Percentiles rank a stretch among this genome's conserved stretches.
Conservation (phyloP, 192 early-diverging fungal genomes). For the Coemansia sp. region DNA sequence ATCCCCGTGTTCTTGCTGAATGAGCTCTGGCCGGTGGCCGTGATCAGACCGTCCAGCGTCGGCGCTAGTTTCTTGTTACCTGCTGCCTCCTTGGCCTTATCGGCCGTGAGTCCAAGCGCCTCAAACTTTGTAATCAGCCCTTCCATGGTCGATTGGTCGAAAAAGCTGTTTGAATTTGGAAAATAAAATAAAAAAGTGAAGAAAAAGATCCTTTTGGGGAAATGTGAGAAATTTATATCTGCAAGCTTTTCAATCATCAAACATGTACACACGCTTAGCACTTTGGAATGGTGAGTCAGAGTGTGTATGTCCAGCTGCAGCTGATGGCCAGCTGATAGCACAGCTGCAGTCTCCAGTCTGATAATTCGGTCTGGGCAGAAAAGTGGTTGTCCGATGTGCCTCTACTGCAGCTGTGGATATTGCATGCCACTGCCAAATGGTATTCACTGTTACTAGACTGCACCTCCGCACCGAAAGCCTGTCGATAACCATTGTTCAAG, state of each 20-base stretch:
- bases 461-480: background rate
- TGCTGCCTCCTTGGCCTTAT: conserved; percentile 92
- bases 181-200: background rate
- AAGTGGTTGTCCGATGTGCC: background rate
- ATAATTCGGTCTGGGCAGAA: background rate
- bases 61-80: conserved; percentile 95
- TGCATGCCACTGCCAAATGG: conserved; percentile 6
- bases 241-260: background rate
- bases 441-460: conserved; percentile 10
- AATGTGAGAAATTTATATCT: background rate
- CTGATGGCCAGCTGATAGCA: background rate
- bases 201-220: background rate
- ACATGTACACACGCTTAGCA: background rate
- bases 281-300: conserved; percentile 2
- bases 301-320: background rate
- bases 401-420: background rate
- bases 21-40: conserved; percentile 62
- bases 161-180: background rate
- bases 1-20: conserved; percentile 74
- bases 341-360: background rate
- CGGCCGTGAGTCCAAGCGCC: conserved; percentile 83
- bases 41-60: conserved; percentile 69
- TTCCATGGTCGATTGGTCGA: conserved; percentile 28
- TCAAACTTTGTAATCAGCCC: conserved; percentile 70
- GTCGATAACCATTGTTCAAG: background rate